Conservation (phyloP, 2,329 filamentous ascomycete species). For the Nemania abortiva region DNA sequence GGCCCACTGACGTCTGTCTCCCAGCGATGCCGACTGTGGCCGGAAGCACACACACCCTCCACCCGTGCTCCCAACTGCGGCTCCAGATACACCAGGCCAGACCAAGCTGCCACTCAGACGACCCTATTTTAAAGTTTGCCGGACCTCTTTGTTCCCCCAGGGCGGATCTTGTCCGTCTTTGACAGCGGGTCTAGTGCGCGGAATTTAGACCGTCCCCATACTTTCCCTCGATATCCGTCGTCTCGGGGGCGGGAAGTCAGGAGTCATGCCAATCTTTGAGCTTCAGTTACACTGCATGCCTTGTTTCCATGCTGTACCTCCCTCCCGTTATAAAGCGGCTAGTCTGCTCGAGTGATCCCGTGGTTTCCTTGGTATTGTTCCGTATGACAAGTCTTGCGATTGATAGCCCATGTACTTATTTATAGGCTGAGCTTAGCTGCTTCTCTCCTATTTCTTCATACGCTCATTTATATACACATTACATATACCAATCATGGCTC, state of each 20-base stretch:
- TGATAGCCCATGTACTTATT: conserved; percentile 17
- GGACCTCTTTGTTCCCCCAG: conserved; percentile 13
- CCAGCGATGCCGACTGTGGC: conserved; percentile 31
- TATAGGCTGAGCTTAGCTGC: conserved; percentile 7
- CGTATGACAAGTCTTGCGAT: not conserved
- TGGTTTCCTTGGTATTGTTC: not conserved
- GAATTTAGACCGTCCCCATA: conserved; percentile 40
- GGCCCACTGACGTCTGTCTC: conserved; percentile 45
- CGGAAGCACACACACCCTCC: conserved; percentile 32
- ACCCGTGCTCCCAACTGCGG: not conserved
- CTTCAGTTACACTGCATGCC: conserved; percentile 16
- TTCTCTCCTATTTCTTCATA: not conserved
- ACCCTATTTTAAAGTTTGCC: conserved; percentile 17
- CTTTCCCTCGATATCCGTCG: conserved; percentile 45
- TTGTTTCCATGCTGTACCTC: not conserved
- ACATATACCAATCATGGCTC: conserved; percentile 63
- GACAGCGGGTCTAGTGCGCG: conserved; percentile 27
- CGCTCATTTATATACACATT: not conserved
- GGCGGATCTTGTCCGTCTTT: conserved; percentile 27
- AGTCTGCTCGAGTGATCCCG: not conserved
- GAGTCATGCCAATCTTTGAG: conserved; percentile 19
- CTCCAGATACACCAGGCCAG: conserved; percentile 14
- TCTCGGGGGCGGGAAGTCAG: conserved; percentile 52
- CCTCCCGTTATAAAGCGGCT: conserved; percentile 23
- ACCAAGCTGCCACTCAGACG: too few species aligned